Evolutionary conservation across 371 early-diverging fungal species (phyloP).

Genomic region (Choanephora cucurbitarum): DNA sequence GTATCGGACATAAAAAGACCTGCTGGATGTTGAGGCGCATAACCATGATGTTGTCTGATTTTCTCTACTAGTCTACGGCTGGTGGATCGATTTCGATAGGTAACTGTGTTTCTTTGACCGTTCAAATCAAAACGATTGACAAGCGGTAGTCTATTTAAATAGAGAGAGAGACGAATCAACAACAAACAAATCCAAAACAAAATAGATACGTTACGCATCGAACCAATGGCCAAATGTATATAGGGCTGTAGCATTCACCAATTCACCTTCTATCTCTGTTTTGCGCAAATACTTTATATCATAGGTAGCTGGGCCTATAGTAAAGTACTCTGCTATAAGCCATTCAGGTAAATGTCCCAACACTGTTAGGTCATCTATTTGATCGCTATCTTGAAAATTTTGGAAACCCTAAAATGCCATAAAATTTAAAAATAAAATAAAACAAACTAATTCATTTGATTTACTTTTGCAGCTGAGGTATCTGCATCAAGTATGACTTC

Average conservation of each 20-base stretch:
- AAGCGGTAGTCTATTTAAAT: slow-evolving; percentile 46
- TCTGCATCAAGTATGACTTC: slow-evolving; percentile 10
- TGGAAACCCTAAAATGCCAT: slow-evolving; percentile 44
- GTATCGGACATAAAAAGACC: slow-evolving; percentile 65
- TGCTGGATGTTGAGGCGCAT: slow-evolving; percentile 63
- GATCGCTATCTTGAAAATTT: slow-evolving; percentile 39
- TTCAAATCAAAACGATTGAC: slow-evolving; percentile 65
- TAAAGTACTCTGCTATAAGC: slow-evolving; percentile 63
- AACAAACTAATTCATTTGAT: not conserved
- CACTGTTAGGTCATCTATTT: slow-evolving; percentile 44
- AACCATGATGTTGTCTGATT: slow-evolving; percentile 69
- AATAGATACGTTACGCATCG: slow-evolving; percentile 58
- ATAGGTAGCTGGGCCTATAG: slow-evolving; percentile 63
- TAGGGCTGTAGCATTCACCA: slow-evolving; percentile 57
- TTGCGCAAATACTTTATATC: slow-evolving; percentile 66
- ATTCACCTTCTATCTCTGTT: slow-evolving; percentile 56
- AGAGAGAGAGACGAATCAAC: slow-evolving; percentile 5
- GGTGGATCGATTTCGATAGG: slow-evolving; percentile 61
- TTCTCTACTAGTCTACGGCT: slow-evolving; percentile 61
- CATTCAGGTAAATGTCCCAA: slow-evolving; percentile 64
- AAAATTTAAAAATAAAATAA: not conserved
- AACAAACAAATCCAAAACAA: too few relatives aligned
- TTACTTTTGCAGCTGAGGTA: slow-evolving; percentile 23
- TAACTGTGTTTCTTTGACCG: slow-evolving; percentile 52
- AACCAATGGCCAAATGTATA: slow-evolving; percentile 74